These are phyloP conservation scores for Hymenoscyphus fraxineus DNA, from an alignment of 2,329 filamentous ascomycete species.

Conservation along the genomic window DNA sequence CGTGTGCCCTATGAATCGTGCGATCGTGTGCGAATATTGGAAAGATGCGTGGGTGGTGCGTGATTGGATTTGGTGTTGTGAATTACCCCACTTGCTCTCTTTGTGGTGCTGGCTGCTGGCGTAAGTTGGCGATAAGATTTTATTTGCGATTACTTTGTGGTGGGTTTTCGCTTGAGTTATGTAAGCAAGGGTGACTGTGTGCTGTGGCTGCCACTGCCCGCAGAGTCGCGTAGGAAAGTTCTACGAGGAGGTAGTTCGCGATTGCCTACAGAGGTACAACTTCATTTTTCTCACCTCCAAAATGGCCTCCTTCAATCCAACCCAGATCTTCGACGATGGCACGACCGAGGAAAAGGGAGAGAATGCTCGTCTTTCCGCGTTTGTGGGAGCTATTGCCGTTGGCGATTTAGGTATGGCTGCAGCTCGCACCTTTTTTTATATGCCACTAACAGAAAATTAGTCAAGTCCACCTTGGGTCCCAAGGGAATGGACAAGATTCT, in stretches of 20 bases:
- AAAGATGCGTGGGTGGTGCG: conserved; percentile 3
- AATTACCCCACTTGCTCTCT: conserved; percentile 24
- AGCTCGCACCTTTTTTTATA: conserved; percentile 10
- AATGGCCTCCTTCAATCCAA: conserved; percentile 69
- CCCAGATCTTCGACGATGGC: conserved; percentile 96
- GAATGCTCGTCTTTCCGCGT: conserved; percentile 97
- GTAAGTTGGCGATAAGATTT: conserved; percentile 1
- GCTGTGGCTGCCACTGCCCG: background rate
- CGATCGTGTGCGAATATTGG: conserved; percentile 5
- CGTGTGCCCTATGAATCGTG: conserved; percentile 12
- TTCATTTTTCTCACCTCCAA: conserved; percentile 19
- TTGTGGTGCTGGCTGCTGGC: background rate
- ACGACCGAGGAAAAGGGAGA: conserved; percentile 98
- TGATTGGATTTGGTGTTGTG: conserved; percentile 14
- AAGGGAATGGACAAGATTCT: conserved; percentile 81
- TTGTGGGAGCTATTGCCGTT: conserved; percentile 96
- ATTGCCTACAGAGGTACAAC: background rate
- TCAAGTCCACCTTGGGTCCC: conserved; percentile 94
- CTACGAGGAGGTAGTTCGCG: background rate
- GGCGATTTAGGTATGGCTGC: conserved; percentile 61
- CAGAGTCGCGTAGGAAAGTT: background rate
- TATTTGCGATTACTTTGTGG: background rate
- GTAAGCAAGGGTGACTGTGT: background rate
- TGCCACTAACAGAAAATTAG: conserved; percentile 36
- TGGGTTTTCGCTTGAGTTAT: conserved; percentile 4